phyloP scores from a whole-genome alignment of 169 alveolate species.

The Plasmodium fragile region DNA sequence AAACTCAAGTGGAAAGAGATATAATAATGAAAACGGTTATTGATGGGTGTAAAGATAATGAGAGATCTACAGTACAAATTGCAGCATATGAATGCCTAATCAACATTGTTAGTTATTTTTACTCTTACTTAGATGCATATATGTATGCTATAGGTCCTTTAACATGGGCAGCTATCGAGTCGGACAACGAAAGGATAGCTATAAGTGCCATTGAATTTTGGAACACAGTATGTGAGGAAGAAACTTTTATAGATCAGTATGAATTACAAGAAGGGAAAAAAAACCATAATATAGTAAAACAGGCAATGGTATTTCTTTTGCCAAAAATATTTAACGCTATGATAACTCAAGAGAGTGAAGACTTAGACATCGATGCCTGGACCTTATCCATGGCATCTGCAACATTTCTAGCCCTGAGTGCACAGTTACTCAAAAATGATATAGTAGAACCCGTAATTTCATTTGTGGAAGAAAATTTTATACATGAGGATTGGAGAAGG shows the following conservation, averaged over 20 bases:
- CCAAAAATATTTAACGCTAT: slow-evolving; percentile 89
- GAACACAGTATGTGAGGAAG: slow-evolving; percentile 91
- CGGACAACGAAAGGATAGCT: slow-evolving; percentile 87
- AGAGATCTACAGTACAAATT: slow-evolving; percentile 83
- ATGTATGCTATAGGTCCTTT: slow-evolving; percentile 88
- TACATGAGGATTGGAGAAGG: slow-evolving; percentile 90
- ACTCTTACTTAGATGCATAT: slow-evolving; percentile 86
- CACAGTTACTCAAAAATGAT: slow-evolving; percentile 92
- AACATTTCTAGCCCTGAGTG: slow-evolving; percentile 91
- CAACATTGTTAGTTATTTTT: slow-evolving; percentile 89
- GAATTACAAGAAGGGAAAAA: slow-evolving; percentile 77
- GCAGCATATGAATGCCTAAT: slow-evolving; percentile 92
- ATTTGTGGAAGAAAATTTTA: slow-evolving; percentile 90
- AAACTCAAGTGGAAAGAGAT: slow-evolving; percentile 81
- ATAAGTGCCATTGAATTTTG: slow-evolving; percentile 92
- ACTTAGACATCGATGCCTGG: slow-evolving; percentile 92
- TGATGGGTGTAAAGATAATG: slow-evolving; percentile 84
- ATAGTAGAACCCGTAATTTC: slow-evolving; percentile 90
- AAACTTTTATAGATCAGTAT: slow-evolving; percentile 79
- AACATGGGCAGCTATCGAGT: slow-evolving; percentile 88
- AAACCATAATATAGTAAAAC: slow-evolving; percentile 85
- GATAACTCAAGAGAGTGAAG: slow-evolving; percentile 89
- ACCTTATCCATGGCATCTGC: slow-evolving; percentile 95
- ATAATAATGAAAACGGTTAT: slow-evolving; percentile 85
- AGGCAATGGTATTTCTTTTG: slow-evolving; percentile 86